Base-by-base conservation (phyloP, 805 yeast genomes). In the Soucietia sequanensis region DNA sequence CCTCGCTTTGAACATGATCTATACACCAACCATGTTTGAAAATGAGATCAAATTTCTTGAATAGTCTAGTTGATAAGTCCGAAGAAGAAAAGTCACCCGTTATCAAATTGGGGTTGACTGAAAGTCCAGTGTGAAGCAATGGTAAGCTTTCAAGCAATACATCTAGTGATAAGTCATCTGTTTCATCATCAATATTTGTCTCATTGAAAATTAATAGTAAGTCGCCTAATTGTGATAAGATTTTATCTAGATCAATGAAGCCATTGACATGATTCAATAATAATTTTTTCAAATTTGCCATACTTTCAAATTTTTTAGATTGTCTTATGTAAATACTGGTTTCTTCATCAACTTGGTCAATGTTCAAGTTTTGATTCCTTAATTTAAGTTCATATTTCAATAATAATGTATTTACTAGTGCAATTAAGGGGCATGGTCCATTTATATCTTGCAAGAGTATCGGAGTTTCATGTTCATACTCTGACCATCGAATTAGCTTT, bases 341-440 rank as follows among this genome's bases (percentile, higher is more conserved):
- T n/a, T n/a, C n/a, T 22, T 31, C 39, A 15, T 37, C 37, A 1
- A 26, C 26, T n/a, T 22, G 21, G 5, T 23, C 16, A 12, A 31
- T 36, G 14, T 39, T 38, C 20, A 43, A 32, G 4, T 35, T 31
- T 12, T 23, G 21, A 24, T 42, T 40, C n/a, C 51, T 34, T 15
- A 42, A 34, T 18, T 44, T 44, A 8, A 60, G 37, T 37, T 72
- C 78, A 31, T 56, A 47, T 3, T 78, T 62, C 13, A 89, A 56
- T 5, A 87, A 54, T 11, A 90, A 54, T 0, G 87, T 75, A 53
- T 90, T 90, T 31, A 78, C 71, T 26, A 90, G 60, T 0, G 96
- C 90, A 10, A 90, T 72, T 24, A 90, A 58, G 2, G 95, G 95
- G 53, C 96, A 89, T 0, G 96, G 95, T 0, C 96, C 96, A 50